These are phyloP conservation scores for Hymenoscyphus occultus DNA, from an alignment of 2,329 filamentous ascomycete genomes.

Conservation along the genomic window DNA sequence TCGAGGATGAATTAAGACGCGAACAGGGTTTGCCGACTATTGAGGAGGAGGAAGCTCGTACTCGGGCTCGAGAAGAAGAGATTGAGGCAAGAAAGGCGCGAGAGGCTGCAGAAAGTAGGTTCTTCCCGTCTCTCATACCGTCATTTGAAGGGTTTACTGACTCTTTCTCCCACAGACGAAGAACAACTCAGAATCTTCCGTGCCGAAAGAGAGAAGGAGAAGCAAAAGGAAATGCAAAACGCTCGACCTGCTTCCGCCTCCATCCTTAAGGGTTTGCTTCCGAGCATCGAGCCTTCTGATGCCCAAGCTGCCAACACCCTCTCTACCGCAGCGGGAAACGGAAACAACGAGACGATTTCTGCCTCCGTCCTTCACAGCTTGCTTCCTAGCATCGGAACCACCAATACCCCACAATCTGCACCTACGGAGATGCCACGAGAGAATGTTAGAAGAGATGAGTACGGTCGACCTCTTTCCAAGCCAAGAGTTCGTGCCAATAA, in stretches of 20 bases:
- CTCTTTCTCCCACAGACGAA: neutral
- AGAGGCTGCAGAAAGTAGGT: neutral
- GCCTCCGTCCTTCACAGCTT: neutral
- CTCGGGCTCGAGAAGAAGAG: neutral
- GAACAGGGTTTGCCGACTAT: neutral
- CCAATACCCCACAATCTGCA: neutral
- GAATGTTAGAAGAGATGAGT: conserved; percentile 3
- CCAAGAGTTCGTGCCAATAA: conserved; percentile 3
- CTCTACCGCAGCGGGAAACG: neutral
- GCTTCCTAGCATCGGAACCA: neutral
- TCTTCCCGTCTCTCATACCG: neutral
- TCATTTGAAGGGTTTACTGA: neutral
- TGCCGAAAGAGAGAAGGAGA: conserved; percentile 1
- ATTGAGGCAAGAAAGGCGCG: neutral
- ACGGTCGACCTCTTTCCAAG: neutral
- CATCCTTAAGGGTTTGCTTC: neutral
- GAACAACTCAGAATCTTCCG: neutral
- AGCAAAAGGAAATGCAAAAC: conserved; percentile 1
- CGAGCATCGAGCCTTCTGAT: neutral
- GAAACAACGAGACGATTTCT: neutral
- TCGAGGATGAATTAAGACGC: neutral
- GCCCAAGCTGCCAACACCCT: neutral
- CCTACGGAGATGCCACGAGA: neutral
- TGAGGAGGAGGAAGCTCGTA: neutral
- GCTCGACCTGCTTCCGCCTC: neutral